A percentile compares a stretch with the other conserved stretches of the same genome.
phyloP scores from a whole-genome alignment of 495 filamentous ascomycete species.

The Penicillium dipodomyicola region DNA sequence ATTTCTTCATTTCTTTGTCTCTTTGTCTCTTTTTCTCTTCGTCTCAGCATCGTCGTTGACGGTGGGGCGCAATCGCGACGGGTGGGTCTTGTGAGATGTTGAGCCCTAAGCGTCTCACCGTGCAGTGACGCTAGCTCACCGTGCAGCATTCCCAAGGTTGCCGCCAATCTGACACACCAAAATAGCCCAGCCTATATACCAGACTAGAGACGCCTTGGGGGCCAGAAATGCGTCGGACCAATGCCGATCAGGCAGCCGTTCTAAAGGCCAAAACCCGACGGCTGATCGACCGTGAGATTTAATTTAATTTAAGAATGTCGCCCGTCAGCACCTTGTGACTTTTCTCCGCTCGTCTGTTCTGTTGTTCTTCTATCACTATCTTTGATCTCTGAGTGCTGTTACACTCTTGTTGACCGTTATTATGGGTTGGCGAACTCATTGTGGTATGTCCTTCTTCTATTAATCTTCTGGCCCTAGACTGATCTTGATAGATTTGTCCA shows the following conservation, averaged over 20 bases:
- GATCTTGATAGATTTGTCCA: constrained; percentile 12
- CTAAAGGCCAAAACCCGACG: not conserved
- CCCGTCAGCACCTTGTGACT: constrained; percentile 5
- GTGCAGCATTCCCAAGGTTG: no score
- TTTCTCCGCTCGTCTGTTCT: constrained; percentile 1
- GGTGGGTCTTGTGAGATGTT: no score
- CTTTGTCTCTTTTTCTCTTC: no score
- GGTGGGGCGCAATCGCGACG: no score
- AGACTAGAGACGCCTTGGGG: no score
- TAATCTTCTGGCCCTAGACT: constrained; percentile 2
- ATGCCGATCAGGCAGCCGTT: constrained; percentile 7
- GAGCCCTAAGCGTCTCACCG: no score
- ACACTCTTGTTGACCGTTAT: constrained; percentile 7
- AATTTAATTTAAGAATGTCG: constrained; percentile 4
- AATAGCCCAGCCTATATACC: no score
- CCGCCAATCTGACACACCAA: no score
- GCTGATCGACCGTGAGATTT: constrained; percentile 1
- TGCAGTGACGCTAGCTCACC: no score
- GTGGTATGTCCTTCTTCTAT: constrained; percentile 7
- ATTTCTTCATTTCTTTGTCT: no score
- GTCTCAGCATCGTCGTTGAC: no score
- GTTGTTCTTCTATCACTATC: not conserved
- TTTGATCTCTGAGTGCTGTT: constrained; percentile 5
- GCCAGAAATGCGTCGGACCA: no score
- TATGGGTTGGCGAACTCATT: constrained; percentile 15